Base-by-base conservation (phyloP, 2,329 filamentous ascomycete genomes). In the Hypomyces rosellus region DNA sequence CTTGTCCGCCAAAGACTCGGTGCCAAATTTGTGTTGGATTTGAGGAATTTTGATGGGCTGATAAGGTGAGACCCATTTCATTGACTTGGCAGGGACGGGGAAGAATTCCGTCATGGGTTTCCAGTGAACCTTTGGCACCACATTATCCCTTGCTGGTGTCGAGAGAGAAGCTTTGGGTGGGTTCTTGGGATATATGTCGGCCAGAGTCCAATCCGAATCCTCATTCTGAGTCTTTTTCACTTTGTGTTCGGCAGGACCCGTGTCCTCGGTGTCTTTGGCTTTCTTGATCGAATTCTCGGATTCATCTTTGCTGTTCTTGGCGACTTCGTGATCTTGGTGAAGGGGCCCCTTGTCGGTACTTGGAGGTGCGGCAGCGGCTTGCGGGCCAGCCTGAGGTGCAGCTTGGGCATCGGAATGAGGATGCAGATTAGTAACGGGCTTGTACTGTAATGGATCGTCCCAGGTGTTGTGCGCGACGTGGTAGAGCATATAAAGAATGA, bases 61-160 rank as follows among this genome's bases (percentile, higher is more conserved):
- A 39, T 83, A 88, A 1, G 82, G 85, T 2, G 93, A 93, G 30
- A 97, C 75, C 41, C 75, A 74, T 51, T 91, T 90, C 49, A 95
- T 73, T 15, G 86, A 84, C 51, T 83, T 80, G 3, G 77, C 68
- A 7, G 83, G 74, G 2, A 97, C 70, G 1, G 93, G 91, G 68
- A 88, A 97, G 63, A 86, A 77, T 65, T 95, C 89, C 3, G 75
- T 71, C 55, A 81, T 76, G 65, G 85, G 89, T 50, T 71, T 71
- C 92, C 92, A 97, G 61, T 90, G 85, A 30, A 83, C 67, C 39
- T 61, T 61, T 3, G 46, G 52, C 7, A 42, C 43, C 9, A 14
- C 16, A 9, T 46, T 15, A n/a, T 58, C 52, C 13, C 15, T 20
- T 36, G 55, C 49, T 22, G 57, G 53, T 16, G 53, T 20, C 8